Evolutionary conservation across 495 filamentous ascomycete species (phyloP).

Genomic region (Sporormia fimetaria): DNA sequence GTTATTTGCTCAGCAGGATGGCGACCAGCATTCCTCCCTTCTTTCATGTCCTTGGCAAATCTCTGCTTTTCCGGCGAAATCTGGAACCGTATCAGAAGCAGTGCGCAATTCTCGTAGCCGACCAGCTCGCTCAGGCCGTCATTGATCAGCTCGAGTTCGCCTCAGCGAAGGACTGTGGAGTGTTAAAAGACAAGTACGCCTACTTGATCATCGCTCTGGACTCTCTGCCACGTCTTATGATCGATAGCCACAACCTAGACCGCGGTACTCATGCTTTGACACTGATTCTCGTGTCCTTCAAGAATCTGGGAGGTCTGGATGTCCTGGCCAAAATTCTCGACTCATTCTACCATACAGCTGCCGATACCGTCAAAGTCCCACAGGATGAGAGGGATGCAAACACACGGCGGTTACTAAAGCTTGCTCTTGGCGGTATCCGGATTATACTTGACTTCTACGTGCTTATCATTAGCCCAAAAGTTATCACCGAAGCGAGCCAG

Average conservation of each 20-base stretch:
- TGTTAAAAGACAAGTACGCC: conserved; percentile 45
- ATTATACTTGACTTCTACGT: conserved; percentile 76
- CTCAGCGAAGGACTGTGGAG: conserved; percentile 35
- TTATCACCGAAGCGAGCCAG: conserved; percentile 60
- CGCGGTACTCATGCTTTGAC: conserved; percentile 59
- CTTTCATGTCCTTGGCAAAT: conserved; percentile 69
- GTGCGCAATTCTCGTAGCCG: conserved; percentile 58
- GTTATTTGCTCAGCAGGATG: conserved; percentile 63
- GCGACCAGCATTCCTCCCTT: conserved; percentile 62
- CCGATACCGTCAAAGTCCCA: conserved; percentile 28
- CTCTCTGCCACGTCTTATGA: conserved; percentile 62
- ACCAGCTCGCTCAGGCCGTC: conserved; percentile 61
- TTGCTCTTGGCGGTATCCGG: conserved; percentile 48
- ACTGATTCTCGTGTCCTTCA: conserved; percentile 74
- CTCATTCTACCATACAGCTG: conserved; percentile 59
- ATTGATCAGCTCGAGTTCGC: conserved; percentile 50
- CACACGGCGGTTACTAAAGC: conserved; percentile 16
- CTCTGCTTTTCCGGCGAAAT: conserved; percentile 58
- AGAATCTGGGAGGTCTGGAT: conserved; percentile 63
- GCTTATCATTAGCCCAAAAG: conserved; percentile 62
- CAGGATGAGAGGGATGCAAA: conserved; percentile 33
- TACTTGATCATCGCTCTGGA: conserved; percentile 74
- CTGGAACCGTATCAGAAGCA: conserved; percentile 53
- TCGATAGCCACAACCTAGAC: conserved; percentile 54
- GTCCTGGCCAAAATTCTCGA: conserved; percentile 61